Evolutionary conservation across 441 rosid genomes (phyloP).

Genomic region (Omphalea diandra): DNA sequence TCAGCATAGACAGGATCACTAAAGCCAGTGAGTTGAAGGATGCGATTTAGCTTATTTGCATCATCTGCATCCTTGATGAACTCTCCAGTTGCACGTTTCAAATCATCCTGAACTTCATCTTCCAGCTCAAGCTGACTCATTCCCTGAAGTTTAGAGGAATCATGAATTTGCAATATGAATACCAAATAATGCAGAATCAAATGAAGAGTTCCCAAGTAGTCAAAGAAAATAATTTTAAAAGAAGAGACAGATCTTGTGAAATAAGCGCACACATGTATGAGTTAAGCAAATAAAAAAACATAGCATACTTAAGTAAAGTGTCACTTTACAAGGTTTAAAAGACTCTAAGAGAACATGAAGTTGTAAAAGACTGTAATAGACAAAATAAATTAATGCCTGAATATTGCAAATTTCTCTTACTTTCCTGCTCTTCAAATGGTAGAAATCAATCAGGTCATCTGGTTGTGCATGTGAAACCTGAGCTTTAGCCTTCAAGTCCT

Average conservation of each 20-base stretch:
- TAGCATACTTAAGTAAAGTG: too few species aligned
- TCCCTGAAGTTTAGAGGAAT: constrained; percentile 49
- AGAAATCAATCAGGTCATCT: constrained; percentile 88
- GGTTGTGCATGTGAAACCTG: constrained; percentile 86
- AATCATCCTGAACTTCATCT: constrained; percentile 94
- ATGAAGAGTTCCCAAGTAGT: neutral
- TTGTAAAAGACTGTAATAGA: too few species aligned
- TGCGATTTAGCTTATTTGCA: constrained; percentile 87
- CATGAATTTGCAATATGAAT: neutral
- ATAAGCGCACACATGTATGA: too few species aligned
- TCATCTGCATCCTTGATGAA: constrained; percentile 82
- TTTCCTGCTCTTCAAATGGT: constrained; percentile 93
- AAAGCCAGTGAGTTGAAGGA: constrained; percentile 92
- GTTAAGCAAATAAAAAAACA: too few species aligned
- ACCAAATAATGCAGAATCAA: neutral
- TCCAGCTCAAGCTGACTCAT: constrained; percentile 97
- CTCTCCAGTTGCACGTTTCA: constrained; percentile 96
- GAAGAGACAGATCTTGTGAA: neutral
- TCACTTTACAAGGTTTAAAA: neutral
- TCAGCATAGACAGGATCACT: constrained; percentile 96
- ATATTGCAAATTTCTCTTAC: constrained; percentile 30
- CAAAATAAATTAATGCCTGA: neutral
- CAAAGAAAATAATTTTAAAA: neutral
- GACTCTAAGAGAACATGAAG: too few species aligned
- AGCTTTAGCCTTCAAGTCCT: constrained; percentile 87